Base-by-base conservation (phyloP, 202 grass and related monocot species). In the Zoysia matrella region DNA sequence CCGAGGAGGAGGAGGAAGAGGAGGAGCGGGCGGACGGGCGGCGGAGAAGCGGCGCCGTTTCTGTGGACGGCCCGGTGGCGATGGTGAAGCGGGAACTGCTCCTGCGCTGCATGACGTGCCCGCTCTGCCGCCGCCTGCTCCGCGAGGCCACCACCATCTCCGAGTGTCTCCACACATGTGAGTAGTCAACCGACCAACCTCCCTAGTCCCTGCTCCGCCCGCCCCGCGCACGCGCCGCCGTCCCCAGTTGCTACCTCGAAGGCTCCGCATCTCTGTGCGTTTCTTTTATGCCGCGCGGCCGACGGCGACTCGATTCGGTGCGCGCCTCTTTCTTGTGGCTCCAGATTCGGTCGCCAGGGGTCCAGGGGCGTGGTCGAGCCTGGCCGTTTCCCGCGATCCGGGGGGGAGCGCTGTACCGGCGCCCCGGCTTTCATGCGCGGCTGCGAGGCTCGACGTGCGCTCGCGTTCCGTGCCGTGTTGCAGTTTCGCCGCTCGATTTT, bases 141-240 rank as follows among this genome's bases (percentile, higher is more conserved):
- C 90, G 90, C 55, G 70, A 93, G 2, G 90, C 93, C 74, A 93
- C 93, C 86, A 96, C 93, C 74, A 84, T 96, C 79, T 90, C 88
- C 81, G 90, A 90, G 80, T 96, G 93, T 68, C 93, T 96, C 65
- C 90, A 96, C 81, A 89, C 93, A 54, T 96, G 93, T 96, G 82
- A 96, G 88, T 71, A 3, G 36, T 1, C 1, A 30, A 8, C 49
- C 50, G 60, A 6, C 67, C 43, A 11, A 1, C 1, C 1, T 42
- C 11, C 49, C 50, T 67, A 6, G 62, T 30, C 14, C 2, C 14
- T 22, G 11, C n/a, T 39, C 51, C 47, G 74, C 79, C 12, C 77
- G 22, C 22, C 22, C 22, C 22, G 22, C 22, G 22, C 22, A 0
- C 22, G 22, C 58, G 57, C 58, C 61, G 22, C 65, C 51, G 6